A percentile compares a stretch with the other conserved stretches of the same genome.
Conservation (phyloP, 768 basidiomycete species). For the Leucogyrophana mollusca region DNA sequence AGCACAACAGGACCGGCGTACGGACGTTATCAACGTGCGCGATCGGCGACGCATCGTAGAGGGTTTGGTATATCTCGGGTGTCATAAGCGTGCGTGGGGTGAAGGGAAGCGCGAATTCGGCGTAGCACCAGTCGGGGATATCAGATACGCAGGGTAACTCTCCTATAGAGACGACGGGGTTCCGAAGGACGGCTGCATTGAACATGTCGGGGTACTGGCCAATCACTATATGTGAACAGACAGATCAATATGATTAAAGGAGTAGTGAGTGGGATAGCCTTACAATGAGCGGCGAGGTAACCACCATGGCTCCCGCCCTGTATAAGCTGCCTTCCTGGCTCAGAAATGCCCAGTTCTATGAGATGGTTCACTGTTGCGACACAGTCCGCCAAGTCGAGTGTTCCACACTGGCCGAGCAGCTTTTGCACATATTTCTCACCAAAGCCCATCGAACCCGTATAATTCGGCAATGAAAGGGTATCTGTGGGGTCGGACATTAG, state of each 20-base stretch:
- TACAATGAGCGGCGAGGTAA: conserved; percentile 58
- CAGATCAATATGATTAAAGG: background rate
- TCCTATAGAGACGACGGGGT: conserved; percentile 66
- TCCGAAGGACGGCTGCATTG: conserved; percentile 60
- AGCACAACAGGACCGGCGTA: conserved; percentile 53
- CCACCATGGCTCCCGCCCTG: conserved; percentile 74
- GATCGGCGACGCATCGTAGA: conserved; percentile 58
- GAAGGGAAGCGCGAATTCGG: conserved; percentile 38
- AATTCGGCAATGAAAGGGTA: conserved; percentile 60
- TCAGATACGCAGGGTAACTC: conserved; percentile 52
- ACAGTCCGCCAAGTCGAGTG: conserved; percentile 65
- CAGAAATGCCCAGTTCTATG: conserved; percentile 46
- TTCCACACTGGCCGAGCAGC: conserved; percentile 59
- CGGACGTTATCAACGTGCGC: conserved; percentile 47
- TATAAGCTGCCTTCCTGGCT: conserved; percentile 51
- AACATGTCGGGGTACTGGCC: conserved; percentile 62
- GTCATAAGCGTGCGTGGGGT: conserved; percentile 38
- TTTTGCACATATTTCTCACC: conserved; percentile 58
- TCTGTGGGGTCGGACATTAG: conserved; percentile 34
- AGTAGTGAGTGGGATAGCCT: conserved; percentile 19
- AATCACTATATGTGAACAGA: conserved; percentile 42
- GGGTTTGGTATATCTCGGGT: conserved; percentile 39
- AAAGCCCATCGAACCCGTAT: conserved; percentile 66
- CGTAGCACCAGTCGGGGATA: conserved; percentile 67
- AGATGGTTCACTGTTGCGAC: conserved; percentile 53